These are phyloP conservation scores for Rhodotorula sp. DNA, from an alignment of 1,284 basidiomycete genomes.

Conservation along the genomic window DNA sequence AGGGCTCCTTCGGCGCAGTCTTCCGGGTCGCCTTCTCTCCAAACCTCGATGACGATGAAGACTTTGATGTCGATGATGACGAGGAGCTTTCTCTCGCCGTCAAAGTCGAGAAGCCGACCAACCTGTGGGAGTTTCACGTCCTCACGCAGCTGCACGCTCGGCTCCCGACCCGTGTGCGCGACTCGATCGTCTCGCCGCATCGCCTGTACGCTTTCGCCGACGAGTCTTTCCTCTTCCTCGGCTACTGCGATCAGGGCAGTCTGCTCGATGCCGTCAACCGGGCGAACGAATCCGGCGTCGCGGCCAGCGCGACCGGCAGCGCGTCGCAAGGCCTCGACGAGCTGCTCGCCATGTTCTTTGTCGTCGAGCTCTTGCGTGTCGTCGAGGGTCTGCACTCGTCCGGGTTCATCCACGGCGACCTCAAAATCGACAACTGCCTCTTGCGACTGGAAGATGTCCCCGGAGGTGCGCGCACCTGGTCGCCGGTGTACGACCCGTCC, in stretches of 20 bases:
- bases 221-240: conserved; percentile 86
- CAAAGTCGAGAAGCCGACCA: conserved; percentile 86
- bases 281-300: conserved; percentile 65
- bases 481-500: conserved; percentile 66
- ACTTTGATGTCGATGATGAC: conserved; percentile 57
- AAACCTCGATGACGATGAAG: conserved; percentile 48
- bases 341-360: conserved; percentile 91
- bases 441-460: conserved; percentile 74
- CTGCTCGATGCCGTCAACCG: conserved; percentile 90
- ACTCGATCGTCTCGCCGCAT: conserved; percentile 64
- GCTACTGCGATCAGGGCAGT: conserved; percentile 86
- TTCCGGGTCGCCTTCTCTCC: conserved; percentile 57
- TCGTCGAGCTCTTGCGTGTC: conserved; percentile 79
- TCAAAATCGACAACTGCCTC: conserved; percentile 99
- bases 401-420: conserved; percentile 92
- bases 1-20: conserved; percentile 94
- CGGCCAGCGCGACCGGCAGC: conserved; percentile 47
- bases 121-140: conserved; percentile 90
- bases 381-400: conserved; percentile 76
- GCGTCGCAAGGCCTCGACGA: conserved; percentile 67
- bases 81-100: conserved; percentile 71
- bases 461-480: conserved; percentile 66
- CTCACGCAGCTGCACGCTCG: conserved; percentile 72
- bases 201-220: conserved; percentile 74
- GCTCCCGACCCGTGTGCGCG: conserved; percentile 59